Evolutionary conservation across 495 filamentous ascomycete species (phyloP).

Genomic region (Parathielavia appendiculata): DNA sequence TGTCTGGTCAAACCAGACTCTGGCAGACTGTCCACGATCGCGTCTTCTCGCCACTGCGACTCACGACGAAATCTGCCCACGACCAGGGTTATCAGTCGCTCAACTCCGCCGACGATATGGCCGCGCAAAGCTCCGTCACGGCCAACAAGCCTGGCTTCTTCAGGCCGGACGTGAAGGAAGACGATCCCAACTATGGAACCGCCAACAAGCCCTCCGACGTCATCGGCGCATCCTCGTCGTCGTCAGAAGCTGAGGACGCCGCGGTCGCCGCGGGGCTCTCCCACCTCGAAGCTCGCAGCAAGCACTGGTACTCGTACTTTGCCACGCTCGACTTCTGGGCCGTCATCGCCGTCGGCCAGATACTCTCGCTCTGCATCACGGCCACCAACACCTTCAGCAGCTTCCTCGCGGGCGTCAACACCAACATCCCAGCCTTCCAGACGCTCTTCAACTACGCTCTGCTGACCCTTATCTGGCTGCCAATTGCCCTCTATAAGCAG

Average conservation of each 20-base stretch:
- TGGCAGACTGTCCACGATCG: constrained; percentile 6
- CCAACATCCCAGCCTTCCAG: constrained; percentile 94
- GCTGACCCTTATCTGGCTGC: constrained; percentile 76
- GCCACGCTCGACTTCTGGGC: constrained; percentile 82
- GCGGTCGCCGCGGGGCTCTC: constrained; percentile 37
- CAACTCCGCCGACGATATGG: constrained; percentile 6
- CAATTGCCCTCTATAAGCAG: constrained; percentile 75
- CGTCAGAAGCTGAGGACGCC: constrained; percentile 14
- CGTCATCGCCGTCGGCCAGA: constrained; percentile 75
- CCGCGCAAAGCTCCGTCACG: constrained; percentile 23
- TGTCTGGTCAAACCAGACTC: not conserved
- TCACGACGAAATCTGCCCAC: constrained; percentile 11
- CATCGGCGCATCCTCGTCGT: constrained; percentile 1
- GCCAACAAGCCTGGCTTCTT: constrained; percentile 36
- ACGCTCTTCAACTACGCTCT: constrained; percentile 90
- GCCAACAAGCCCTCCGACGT: not conserved
- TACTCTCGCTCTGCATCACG: constrained; percentile 83
- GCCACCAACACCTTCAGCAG: constrained; percentile 81
- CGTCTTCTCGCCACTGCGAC: constrained; percentile 1
- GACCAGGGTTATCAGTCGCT: constrained; percentile 11
- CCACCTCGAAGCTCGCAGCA: constrained; percentile 45
- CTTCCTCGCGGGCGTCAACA: constrained; percentile 61
- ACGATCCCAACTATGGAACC: constrained; percentile 16
- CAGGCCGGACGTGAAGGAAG: constrained; percentile 36
- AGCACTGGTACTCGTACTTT: constrained; percentile 72